Conservation (phyloP, 1,284 basidiomycete genomes). For the Fomitiporia mediterranea region DNA sequence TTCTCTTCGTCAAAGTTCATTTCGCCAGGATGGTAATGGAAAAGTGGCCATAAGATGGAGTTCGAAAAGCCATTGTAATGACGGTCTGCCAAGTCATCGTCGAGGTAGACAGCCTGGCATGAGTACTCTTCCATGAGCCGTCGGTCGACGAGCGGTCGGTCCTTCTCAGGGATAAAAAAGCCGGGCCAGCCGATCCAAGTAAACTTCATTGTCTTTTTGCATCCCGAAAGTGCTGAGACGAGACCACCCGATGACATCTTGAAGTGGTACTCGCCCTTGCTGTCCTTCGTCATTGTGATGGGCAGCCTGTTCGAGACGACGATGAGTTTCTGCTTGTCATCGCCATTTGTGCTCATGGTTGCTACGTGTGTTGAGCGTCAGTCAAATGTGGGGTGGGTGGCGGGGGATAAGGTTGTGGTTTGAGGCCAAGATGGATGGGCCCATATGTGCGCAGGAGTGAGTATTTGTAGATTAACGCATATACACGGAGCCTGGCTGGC, state of each 20-base stretch:
- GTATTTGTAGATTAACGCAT: not conserved
- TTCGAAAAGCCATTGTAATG: slow-evolving; percentile 99
- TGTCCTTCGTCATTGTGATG: slow-evolving; percentile 87
- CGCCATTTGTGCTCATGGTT: slow-evolving; percentile 4
- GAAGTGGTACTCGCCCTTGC: slow-evolving; percentile 86
- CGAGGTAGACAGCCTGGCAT: slow-evolving; percentile 96
- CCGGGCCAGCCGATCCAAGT: slow-evolving; percentile 96
- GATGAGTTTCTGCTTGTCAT: slow-evolving; percentile 66
- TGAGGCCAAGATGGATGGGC: slow-evolving; percentile 17
- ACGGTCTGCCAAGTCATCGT: slow-evolving; percentile 94
- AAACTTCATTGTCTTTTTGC: slow-evolving; percentile 95
- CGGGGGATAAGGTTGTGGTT: slow-evolving; percentile 21
- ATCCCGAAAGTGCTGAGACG: slow-evolving; percentile 90
- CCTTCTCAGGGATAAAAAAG: slow-evolving; percentile 84
- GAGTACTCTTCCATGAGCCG: slow-evolving; percentile 92
- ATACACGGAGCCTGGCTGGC: not conserved
- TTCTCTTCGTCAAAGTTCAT: slow-evolving; percentile 99
- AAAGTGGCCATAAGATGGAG: slow-evolving; percentile 98
- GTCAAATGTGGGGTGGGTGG: slow-evolving; percentile 20
- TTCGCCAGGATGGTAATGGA: slow-evolving; percentile 98
- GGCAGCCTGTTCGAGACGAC: slow-evolving; percentile 96
- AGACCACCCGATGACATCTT: slow-evolving; percentile 96
- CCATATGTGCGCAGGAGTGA: not conserved
- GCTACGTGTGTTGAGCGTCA: too few species aligned
- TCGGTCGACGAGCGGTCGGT: slow-evolving; percentile 81